Evolutionary conservation across 2,329 filamentous ascomycete genomes (phyloP).

Genomic region (Trichoderma atroviride): DNA sequence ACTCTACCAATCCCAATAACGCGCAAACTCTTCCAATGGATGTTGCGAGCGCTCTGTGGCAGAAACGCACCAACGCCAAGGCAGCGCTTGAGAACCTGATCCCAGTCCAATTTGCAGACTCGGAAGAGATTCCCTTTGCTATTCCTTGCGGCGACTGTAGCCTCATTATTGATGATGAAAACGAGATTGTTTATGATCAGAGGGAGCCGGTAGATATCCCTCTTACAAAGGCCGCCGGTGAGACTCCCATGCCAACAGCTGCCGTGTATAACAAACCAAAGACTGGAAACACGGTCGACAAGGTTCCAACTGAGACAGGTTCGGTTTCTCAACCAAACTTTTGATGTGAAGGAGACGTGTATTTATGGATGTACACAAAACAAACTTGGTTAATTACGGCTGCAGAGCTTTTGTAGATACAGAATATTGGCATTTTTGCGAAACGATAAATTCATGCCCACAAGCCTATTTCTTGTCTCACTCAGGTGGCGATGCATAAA

Average conservation of each 20-base stretch:
- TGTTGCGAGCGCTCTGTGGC: neutral
- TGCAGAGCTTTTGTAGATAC: neutral
- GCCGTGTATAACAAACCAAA: neutral
- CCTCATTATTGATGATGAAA: neutral
- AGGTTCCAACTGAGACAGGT: neutral
- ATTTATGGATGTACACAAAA: too few species aligned
- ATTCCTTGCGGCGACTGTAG: neutral
- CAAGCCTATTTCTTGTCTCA: neutral
- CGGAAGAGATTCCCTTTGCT: neutral
- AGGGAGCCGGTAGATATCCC: neutral
- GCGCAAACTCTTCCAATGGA: neutral
- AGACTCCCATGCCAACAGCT: neutral
- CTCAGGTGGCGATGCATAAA: too few species aligned
- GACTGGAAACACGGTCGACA: neutral
- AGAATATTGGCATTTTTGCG: neutral
- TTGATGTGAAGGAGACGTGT: neutral
- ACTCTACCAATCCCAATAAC: neutral
- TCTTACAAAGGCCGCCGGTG: neutral
- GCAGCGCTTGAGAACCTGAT: neutral
- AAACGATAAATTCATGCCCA: neutral
- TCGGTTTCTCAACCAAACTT: neutral
- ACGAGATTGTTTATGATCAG: neutral
- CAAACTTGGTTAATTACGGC: too few species aligned
- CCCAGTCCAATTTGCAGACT: neutral
- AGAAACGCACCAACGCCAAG: neutral